Evolutionary conservation across 1,139 yeast genomes (phyloP), one percentile per base, ranked within the genome.

Genomic region (Yamadazyma membranifaciens): DNA sequence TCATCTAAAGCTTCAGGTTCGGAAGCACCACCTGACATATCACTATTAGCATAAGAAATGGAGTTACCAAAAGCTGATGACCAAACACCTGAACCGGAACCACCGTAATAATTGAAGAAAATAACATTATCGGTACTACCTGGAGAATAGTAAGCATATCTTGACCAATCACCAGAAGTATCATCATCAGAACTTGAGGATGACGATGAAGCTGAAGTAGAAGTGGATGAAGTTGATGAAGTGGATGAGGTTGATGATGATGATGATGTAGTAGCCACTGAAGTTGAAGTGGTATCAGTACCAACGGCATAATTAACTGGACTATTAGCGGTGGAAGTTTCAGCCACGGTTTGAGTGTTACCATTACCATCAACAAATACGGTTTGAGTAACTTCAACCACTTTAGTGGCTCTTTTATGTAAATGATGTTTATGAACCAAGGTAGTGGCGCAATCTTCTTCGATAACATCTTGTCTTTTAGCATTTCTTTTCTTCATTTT

Each of bases 41-140:
- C 89, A 12, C 83, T 51, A 50, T 78, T 85, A 47, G 87, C 83
- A 65, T 75, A 92, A 6, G 97, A 87, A 49, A 92, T 75, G 37
- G 98, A 92, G 78, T 85, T 85, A 63, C 98, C 98, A 65, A 87
- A 88, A 60, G 84, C 73, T 31, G 81, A 57, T 36, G 92, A 87
- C 83, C 87, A 88, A 36, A 75, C 77, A 67, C 96, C 96, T 14
- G 95, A 85, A 41, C 87, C 88, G 31, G 78, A 65, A 51, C 91
- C 95, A 62, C 97, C 97, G 52, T 75, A 72, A 61, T 83, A 78
- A 79, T 91, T 92, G 70, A 91, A 73, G 78, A 92, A 91, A 32
- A 83, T 82, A 53, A 84, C 73, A 62, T 89, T 89, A 52, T 76
- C 71, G 34, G 89, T 57, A 24, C 55, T 48, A 37, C 71, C 70